Evolutionary conservation across 2,329 filamentous ascomycete species (phyloP), one percentile per base, ranked within the genome.

Genomic region (Hortaea werneckii): DNA sequence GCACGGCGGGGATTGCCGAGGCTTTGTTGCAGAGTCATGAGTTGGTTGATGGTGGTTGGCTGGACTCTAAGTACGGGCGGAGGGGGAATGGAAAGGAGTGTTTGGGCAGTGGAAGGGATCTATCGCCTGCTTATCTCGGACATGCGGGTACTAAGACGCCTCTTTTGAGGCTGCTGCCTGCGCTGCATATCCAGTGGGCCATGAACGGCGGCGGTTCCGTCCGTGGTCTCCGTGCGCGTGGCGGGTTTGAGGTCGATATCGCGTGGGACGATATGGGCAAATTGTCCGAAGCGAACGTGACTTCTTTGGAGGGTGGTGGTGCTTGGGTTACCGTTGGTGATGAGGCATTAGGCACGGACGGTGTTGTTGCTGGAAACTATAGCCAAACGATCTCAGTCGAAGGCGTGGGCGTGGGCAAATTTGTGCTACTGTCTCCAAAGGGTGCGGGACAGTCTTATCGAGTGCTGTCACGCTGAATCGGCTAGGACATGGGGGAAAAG

Each of bases 1-100:
- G 69, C n/a, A 64, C 64, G 2, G 76, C 72, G 0, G 74, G 71
- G 0, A 64, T 45, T 37, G 26, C 28, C 12, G 43, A 45, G 38
- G 28, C 34, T 6, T 10, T 45, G 5, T n/a, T 45, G 6, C 43
- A 45, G 28, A 45, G 43, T 30, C 43, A 45, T 26, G 43, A 45
- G 30, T 45, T 29, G 10, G 26, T 45, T 28, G n/a, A 37, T 6
- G 41, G 34, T 38, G 26, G 29, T 30, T n/a, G 13, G 29, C 27
- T 26, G 5, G 20, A 29, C 7, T 37, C 41, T 10, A 5, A 13
- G 2, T 37, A 6, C 5, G 20, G 20, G 2, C 20, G 20, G 20
- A 4, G 20, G 2, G 20, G 20, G 20, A 4, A 20, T 20, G 2
- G 20, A 20, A 20, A 20, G 20, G 20, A 20, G 4, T 20, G 20